A percentile compares a stretch with the other conserved stretches of the same genome.
These are phyloP conservation scores for Boeremia lycopersici DNA, from an alignment of 2,329 filamentous ascomycete species.

Conservation along the genomic window DNA sequence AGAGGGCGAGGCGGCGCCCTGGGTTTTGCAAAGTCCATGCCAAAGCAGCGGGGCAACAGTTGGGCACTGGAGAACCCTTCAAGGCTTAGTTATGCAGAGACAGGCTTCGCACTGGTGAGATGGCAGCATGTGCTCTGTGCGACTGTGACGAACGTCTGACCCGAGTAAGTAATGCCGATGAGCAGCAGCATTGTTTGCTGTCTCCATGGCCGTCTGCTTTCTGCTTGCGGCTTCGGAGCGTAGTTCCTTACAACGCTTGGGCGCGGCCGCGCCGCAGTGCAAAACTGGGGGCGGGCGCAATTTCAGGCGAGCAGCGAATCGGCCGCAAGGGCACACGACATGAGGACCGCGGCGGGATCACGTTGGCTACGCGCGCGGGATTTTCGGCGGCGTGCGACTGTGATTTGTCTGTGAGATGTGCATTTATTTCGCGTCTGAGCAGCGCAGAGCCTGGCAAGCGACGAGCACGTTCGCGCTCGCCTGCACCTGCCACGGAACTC, in stretches of 20 bases:
- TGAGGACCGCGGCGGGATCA: slow-evolving; percentile 19
- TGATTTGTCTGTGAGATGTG: slow-evolving; percentile 35
- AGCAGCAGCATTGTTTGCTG: slow-evolving; percentile 3
- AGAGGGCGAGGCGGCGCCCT: slow-evolving; percentile 20
- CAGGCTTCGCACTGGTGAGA: slow-evolving; percentile 2
- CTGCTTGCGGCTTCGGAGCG: slow-evolving; percentile 12
- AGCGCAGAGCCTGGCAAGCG: slow-evolving; percentile 1
- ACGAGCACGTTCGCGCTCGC: slow-evolving; percentile 16
- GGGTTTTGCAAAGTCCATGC: not conserved
- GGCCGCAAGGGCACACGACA: not conserved
- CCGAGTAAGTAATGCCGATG: slow-evolving; percentile 4
- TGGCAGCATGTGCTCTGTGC: slow-evolving; percentile 11
- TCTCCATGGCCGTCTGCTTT: not conserved
- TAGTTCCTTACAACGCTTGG: not conserved
- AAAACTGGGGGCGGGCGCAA: slow-evolving; percentile 25
- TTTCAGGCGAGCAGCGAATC: slow-evolving; percentile 30
- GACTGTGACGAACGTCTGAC: slow-evolving; percentile 18
- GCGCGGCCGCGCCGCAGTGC: slow-evolving; percentile 1
- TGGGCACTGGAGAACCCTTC: slow-evolving; percentile 11
- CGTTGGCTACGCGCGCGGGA: slow-evolving; percentile 42
- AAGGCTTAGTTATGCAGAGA: slow-evolving; percentile 1
- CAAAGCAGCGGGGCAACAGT: slow-evolving; percentile 19
- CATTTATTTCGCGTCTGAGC: slow-evolving; percentile 21
- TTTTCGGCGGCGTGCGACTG: slow-evolving; percentile 28
- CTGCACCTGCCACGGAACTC: slow-evolving; percentile 7